These are phyloP conservation scores for Toxoplasma gondii DNA, from an alignment of 169 alveolate genomes.

Conservation along the genomic window DNA sequence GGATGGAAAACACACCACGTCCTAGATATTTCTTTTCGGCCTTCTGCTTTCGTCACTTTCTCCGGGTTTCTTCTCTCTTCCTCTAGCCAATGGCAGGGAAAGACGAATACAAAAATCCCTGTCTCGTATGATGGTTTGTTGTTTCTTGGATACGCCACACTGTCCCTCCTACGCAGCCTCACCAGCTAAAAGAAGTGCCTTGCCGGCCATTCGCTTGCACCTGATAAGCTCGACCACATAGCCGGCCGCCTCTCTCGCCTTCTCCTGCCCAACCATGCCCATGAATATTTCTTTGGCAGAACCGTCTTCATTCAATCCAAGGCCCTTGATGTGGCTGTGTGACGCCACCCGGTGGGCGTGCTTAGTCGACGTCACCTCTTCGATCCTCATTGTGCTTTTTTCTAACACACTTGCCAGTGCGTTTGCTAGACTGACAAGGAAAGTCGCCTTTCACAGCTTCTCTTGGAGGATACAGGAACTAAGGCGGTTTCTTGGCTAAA, in stretches of 20 bases:
- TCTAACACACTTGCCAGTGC: background rate
- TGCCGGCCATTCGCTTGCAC: constrained; percentile 93
- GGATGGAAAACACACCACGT: too few relatives aligned
- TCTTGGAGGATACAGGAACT: too few relatives aligned
- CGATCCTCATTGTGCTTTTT: constrained; percentile 61
- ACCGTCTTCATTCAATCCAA: constrained; percentile 97
- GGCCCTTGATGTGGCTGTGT: constrained; percentile 99
- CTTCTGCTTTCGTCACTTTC: too few relatives aligned
- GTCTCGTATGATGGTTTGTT: too few relatives aligned
- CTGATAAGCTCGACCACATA: constrained; percentile 97
- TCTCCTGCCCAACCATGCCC: constrained; percentile 94
- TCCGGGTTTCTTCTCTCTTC: too few relatives aligned
- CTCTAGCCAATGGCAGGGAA: too few relatives aligned
- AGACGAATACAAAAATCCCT: too few relatives aligned
- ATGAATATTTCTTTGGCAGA: constrained; percentile 79
- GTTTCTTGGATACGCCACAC: background rate
- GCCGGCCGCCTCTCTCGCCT: constrained; percentile 99
- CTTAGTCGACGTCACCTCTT: constrained; percentile 77
- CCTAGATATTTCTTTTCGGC: too few relatives aligned
- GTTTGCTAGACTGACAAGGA: background rate
- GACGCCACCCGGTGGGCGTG: constrained; percentile 92
- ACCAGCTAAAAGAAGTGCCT: constrained; percentile 78
- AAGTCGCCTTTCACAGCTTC: background rate
- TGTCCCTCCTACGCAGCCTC: background rate
- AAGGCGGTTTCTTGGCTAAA: too few relatives aligned